A percentile compares a stretch with the other conserved stretches of the same genome.
These are phyloP conservation scores for Apiotrichum porosum DNA, from an alignment of 1,284 basidiomycete species.

Conservation along the genomic window DNA sequence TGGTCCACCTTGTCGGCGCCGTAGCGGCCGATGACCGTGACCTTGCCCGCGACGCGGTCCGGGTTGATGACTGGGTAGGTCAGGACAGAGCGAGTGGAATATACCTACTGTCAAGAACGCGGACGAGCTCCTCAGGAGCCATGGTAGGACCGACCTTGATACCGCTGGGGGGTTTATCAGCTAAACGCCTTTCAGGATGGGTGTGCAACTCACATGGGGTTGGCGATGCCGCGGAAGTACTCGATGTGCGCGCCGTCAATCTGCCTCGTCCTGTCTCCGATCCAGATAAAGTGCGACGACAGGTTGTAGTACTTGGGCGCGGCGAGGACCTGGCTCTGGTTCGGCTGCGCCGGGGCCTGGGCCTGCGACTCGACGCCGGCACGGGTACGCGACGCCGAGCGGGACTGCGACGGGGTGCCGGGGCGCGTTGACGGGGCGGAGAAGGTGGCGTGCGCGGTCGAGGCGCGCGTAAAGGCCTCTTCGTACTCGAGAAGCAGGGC, in stretches of 20 bases:
- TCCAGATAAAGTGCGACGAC: conserved; percentile 92
- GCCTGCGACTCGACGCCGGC: not conserved
- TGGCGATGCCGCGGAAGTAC: conserved; percentile 89
- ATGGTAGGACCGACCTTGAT: conserved; percentile 93
- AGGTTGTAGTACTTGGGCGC: conserved; percentile 41
- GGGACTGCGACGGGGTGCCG: conserved; percentile 24
- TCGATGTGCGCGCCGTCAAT: conserved; percentile 90
- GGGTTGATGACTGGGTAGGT: conserved; percentile 71
- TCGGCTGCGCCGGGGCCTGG: not conserved
- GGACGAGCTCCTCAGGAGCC: conserved; percentile 71
- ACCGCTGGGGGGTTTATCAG: conserved; percentile 53
- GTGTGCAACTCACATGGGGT: conserved; percentile 62
- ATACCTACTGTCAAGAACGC: conserved; percentile 68
- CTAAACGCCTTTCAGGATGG: not conserved
- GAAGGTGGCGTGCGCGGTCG: conserved; percentile 24
- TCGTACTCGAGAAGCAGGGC: conserved; percentile 92
- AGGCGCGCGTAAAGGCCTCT: conserved; percentile 73
- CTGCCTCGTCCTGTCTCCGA: conserved; percentile 94
- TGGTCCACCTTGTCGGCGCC: conserved; percentile 78
- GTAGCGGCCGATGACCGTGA: conserved; percentile 90
- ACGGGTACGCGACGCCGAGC: conserved; percentile 23
- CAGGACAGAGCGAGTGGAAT: not conserved
- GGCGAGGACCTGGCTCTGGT: not conserved
- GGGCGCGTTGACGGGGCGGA: conserved; percentile 21
- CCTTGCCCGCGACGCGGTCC: conserved; percentile 69